These are phyloP conservation scores for Ceratocystis lukuohia DNA, from an alignment of 2,329 filamentous ascomycete genomes.

Conservation along the genomic window DNA sequence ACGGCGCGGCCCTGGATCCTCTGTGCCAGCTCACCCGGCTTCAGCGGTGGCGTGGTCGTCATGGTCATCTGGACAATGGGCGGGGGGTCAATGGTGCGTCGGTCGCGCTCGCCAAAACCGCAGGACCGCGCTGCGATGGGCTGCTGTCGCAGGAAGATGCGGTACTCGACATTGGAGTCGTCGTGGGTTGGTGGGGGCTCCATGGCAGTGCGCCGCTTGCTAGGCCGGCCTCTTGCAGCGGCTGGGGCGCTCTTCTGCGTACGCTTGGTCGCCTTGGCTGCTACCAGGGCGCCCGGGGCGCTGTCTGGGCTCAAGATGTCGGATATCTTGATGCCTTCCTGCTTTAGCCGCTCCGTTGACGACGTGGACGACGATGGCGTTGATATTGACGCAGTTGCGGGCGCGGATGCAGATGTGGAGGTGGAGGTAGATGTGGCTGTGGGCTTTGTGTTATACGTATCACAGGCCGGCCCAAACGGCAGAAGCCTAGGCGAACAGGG, in stretches of 20 bases:
- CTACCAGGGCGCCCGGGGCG: neutral
- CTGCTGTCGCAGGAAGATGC: conserved; percentile 57
- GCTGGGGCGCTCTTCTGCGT: neutral
- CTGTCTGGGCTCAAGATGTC: conserved; percentile 19
- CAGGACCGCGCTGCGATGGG: conserved; percentile 66
- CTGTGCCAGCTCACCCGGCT: conserved; percentile 35
- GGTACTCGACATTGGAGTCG: conserved; percentile 25
- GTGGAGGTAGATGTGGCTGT: no score
- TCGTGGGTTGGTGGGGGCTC: neutral
- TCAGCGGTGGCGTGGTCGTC: conserved; percentile 40
- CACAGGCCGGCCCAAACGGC: neutral
- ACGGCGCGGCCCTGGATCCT: conserved; percentile 41
- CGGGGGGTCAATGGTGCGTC: conserved; percentile 69
- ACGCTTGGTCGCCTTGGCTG: neutral
- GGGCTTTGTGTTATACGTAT: neutral
- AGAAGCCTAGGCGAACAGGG: neutral
- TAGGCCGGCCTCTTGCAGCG: neutral
- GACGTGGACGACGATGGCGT: neutral
- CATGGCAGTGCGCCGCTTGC: neutral
- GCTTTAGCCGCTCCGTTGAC: conserved; percentile 5
- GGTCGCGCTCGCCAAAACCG: conserved; percentile 70
- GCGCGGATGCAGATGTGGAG: no score
- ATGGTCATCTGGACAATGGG: conserved; percentile 65
- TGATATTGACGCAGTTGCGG: neutral
- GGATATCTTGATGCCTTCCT: conserved; percentile 22